Evolutionary conservation across 768 basidiomycete genomes (phyloP).

Genomic region (Pisolithus sp.): DNA sequence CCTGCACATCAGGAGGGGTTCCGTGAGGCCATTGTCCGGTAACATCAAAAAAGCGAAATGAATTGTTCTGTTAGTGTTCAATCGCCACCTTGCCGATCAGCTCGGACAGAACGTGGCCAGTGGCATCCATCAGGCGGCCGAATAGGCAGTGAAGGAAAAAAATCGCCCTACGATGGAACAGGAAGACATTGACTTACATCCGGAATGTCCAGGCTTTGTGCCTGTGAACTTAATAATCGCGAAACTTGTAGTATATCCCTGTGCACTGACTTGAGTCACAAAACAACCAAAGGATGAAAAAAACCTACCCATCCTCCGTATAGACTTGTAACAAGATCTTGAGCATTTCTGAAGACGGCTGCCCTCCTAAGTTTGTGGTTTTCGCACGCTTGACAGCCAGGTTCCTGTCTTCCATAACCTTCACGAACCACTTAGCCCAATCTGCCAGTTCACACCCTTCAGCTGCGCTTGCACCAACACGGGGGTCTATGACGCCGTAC

Average conservation of each 20-base stretch:
- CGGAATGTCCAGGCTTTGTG: constrained; percentile 65
- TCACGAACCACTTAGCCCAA: constrained; percentile 30
- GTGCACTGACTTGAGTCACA: neutral
- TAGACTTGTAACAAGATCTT: constrained; percentile 75
- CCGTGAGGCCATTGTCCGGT: neutral
- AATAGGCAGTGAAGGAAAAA: neutral
- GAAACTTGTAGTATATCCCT: constrained; percentile 59
- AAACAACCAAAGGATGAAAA: neutral
- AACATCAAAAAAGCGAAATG: neutral
- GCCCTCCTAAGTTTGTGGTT: neutral
- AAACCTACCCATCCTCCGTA: constrained; percentile 65
- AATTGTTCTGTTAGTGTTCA: neutral
- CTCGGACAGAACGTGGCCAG: neutral
- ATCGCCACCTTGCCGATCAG: neutral
- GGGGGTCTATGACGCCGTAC: constrained; percentile 50
- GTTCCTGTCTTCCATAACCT: constrained; percentile 46
- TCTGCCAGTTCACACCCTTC: constrained; percentile 43
- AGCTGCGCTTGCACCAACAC: constrained; percentile 45
- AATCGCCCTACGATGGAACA: neutral
- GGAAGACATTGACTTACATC: constrained; percentile 47
- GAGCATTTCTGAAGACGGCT: constrained; percentile 52
- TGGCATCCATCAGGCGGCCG: neutral
- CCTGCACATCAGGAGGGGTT: constrained; percentile 30
- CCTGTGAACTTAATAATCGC: constrained; percentile 72
- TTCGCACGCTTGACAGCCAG: constrained; percentile 31